Base-by-base conservation (phyloP, 768 basidiomycete species). In the Auriscalpium orientale region DNA sequence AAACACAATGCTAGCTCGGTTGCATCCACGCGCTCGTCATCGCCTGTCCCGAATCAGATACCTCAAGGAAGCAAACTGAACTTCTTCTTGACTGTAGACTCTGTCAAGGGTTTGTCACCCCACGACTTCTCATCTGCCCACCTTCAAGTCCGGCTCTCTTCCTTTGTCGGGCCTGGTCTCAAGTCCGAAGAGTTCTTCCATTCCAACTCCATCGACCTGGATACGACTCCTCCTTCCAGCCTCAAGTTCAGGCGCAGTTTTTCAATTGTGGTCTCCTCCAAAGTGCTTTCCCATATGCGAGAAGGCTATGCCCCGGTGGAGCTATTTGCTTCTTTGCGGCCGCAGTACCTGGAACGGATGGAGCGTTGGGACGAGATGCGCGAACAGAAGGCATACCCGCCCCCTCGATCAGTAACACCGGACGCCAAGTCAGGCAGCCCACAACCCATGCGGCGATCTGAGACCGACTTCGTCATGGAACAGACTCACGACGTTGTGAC, bases 361-460 rank as follows among this genome's bases (percentile, higher is more conserved):
- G 92, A 94, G 65, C 81, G 89, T 55, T 97, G 93, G 94, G 95
- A 98, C 66, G 89, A 94, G 66, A 79, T 90, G 76, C 83, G 93
- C 36, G 94, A 98, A 60, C 82, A 87, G 49, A 81, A 82, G 60
- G 71, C 74, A 57, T 73, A 66, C 65, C 72, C 71, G 59, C 68
- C 59, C 38, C 20, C 28, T 34, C 52, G 53, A 47, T 43, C 50
- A 36, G 54, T 49, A 48, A 56, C 47, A 38, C 69, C 75, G 45
- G 68, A 51, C 79, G 81, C 47, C 71, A 62, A 59, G 70, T 68
- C 45, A 72, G 68, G 75, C 34, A 70, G 68, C 51, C 64, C 79
- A 21, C 84, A 83, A n/a, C 76, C 77, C 16, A 95, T 95, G 93
- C 84, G 95, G 18, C 85, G 93, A 28, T 91, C 93, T 20, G 95